Evolutionary conservation across 495 filamentous ascomycete genomes (phyloP).

Genomic region (Aspergillus mulundensis): DNA sequence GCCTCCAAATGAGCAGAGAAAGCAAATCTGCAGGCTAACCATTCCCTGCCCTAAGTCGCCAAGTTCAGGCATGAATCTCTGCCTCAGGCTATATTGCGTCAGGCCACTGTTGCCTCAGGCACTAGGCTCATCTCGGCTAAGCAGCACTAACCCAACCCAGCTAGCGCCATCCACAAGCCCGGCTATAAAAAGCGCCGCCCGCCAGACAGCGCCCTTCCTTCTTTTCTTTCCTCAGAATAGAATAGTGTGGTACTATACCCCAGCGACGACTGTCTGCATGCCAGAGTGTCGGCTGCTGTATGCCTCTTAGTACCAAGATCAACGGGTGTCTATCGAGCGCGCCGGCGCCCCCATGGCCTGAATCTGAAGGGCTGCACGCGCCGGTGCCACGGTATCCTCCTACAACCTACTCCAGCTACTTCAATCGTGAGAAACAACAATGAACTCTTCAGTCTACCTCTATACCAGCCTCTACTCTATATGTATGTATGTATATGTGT

Average conservation of each 20-base stretch:
- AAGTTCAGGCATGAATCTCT: too few relatives aligned
- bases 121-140: not conserved
- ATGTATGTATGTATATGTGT: too few relatives aligned
- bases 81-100: too few relatives aligned
- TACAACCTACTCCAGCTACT: conserved; percentile 4
- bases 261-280: conserved; percentile 28
- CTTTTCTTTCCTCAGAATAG: not conserved
- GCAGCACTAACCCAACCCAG: not conserved
- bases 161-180: not conserved
- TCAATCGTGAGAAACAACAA: not conserved
- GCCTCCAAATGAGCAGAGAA: too few relatives aligned
- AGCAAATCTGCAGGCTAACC: too few relatives aligned
- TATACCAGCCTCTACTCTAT: too few relatives aligned
- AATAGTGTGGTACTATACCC: conserved; percentile 25
- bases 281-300: conserved; percentile 33
- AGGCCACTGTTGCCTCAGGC: too few relatives aligned
- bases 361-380: not conserved
- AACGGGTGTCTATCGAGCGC: conserved; percentile 21
- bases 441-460: not conserved
- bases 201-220: not conserved
- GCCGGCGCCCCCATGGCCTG: conserved; percentile 5
- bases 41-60: too few relatives aligned
- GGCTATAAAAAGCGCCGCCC: not conserved
- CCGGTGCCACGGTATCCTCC: conserved; percentile 6
- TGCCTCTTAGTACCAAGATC: conserved; percentile 31